Conservation (phyloP, 2,329 filamentous ascomycete genomes). For the Pseudovirgaria hyperparasitica region DNA sequence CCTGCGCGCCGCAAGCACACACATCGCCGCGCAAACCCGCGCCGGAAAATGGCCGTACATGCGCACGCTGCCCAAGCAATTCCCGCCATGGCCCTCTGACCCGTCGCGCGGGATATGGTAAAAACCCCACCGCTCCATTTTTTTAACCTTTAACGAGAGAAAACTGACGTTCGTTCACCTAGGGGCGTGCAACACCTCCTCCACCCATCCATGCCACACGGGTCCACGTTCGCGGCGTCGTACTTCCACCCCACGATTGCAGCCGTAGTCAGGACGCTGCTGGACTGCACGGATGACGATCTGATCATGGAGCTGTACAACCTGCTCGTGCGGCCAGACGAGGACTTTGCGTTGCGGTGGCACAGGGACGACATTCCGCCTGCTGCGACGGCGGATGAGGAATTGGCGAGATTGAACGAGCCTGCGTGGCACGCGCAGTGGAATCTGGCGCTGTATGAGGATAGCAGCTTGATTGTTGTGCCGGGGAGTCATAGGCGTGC, state of each 20-base stretch:
- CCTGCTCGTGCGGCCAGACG: conserved; percentile 61
- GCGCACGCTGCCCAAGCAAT: conserved; percentile 78
- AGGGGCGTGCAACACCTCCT: conserved; percentile 79
- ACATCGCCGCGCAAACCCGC: conserved; percentile 49
- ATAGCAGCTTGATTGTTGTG: conserved; percentile 58
- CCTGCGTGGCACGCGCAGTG: conserved; percentile 70
- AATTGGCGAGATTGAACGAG: conserved; percentile 45
- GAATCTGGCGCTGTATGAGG: conserved; percentile 70
- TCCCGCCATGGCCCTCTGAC: conserved; percentile 67
- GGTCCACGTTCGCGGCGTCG: conserved; percentile 47
- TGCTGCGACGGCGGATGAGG: conserved; percentile 53
- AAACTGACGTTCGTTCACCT: no score
- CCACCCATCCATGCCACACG: conserved; percentile 55
- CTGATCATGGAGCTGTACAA: conserved; percentile 85
- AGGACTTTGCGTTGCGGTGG: conserved; percentile 66
- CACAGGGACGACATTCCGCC: conserved; percentile 72
- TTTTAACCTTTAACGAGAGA: no score
- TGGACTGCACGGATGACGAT: conserved; percentile 40
- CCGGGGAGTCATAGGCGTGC: conserved; percentile 64
- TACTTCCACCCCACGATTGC: conserved; percentile 63
- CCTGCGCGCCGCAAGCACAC: conserved; percentile 47
- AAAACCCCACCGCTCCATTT: no score
- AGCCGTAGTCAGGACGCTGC: conserved; percentile 49
- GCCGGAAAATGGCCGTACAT: conserved; percentile 68
- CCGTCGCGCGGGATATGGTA: conserved; percentile 63